These are phyloP conservation scores for Phytophthora syringae DNA, from an alignment of 352 stramenopile genomes.

Conservation along the genomic window DNA sequence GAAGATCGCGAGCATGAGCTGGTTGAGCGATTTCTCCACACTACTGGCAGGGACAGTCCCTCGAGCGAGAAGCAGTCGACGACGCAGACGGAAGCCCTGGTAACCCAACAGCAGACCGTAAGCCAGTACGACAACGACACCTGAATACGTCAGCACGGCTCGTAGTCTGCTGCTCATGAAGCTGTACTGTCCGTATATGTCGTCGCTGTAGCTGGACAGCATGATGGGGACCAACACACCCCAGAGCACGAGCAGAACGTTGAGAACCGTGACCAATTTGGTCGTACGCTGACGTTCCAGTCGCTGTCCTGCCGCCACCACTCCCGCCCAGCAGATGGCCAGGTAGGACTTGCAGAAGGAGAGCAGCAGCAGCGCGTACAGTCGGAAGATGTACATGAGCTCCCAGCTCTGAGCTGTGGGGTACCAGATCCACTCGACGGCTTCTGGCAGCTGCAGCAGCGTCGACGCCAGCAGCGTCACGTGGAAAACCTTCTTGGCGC, in stretches of 20 bases:
- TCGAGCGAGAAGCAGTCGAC: conserved; percentile 72
- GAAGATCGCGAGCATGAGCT: conserved; percentile 83
- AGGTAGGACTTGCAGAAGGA: conserved; percentile 85
- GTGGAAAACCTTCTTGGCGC: conserved; percentile 78
- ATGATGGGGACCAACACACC: conserved; percentile 63
- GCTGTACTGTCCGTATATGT: conserved; percentile 65
- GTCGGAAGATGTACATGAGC: conserved; percentile 63
- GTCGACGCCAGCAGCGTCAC: conserved; percentile 68
- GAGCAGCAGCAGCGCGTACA: conserved; percentile 76
- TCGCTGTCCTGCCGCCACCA: conserved; percentile 78
- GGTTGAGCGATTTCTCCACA: conserved; percentile 81
- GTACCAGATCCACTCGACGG: conserved; percentile 63
- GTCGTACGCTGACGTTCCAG: conserved; percentile 60
- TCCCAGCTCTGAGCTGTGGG: conserved; percentile 72
- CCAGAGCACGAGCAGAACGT: conserved; percentile 60
- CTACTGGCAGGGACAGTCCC: conserved; percentile 69
- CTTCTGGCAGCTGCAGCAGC: conserved; percentile 69
- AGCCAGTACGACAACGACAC: conserved; percentile 61
- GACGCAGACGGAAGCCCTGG: conserved; percentile 76
- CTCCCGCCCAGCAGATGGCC: conserved; percentile 79
- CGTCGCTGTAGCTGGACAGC: conserved; percentile 52
- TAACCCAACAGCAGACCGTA: conserved; percentile 75
- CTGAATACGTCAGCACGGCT: conserved; percentile 63
- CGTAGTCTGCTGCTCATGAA: conserved; percentile 69
- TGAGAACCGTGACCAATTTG: conserved; percentile 63